A percentile compares a stretch with the other conserved stretches of the same genome.
phyloP scores from a whole-genome alignment of 805 yeast genomes.

The Candida bentonensis region DNA sequence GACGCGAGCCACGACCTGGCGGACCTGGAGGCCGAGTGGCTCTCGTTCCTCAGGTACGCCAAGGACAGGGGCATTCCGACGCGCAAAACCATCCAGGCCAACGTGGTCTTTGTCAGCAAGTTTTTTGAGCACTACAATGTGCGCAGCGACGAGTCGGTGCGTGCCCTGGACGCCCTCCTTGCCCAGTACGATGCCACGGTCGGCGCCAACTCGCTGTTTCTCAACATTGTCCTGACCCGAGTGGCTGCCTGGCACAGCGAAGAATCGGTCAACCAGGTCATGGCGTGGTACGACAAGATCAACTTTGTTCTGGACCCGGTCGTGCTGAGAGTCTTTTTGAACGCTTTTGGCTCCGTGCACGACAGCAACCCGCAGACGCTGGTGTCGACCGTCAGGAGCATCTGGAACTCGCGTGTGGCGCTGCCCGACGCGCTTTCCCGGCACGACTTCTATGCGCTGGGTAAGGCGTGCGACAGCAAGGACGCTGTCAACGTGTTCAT shows the following conservation, averaged over 20 bases:
- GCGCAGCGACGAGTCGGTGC: constrained; percentile 39
- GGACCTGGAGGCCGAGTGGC: constrained; percentile 31
- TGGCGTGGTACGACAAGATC: not conserved
- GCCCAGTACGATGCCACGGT: constrained; percentile 42
- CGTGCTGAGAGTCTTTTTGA: not conserved
- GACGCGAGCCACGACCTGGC: constrained; percentile 36
- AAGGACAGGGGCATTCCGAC: constrained; percentile 9
- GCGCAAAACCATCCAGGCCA: constrained; percentile 30
- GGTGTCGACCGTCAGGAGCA: not conserved
- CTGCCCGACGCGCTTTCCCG: not conserved
- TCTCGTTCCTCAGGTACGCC: constrained; percentile 33
- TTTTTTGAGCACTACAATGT: constrained; percentile 48
- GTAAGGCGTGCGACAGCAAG: not conserved
- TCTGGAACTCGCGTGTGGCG: not conserved
- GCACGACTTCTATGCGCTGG: not conserved
- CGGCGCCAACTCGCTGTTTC: constrained; percentile 62
- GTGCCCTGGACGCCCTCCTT: constrained; percentile 42
- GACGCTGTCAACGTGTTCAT: not conserved
- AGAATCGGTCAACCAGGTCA: not conserved
- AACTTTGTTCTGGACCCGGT: not conserved
- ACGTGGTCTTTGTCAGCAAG: constrained; percentile 54
- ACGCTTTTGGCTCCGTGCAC: not conserved
- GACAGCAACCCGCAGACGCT: not conserved
- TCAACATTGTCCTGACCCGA: constrained; percentile 60
- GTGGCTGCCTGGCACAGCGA: constrained; percentile 50